A percentile compares a stretch with the other conserved stretches of the same genome.
phyloP scores from a whole-genome alignment of 2,329 filamentous ascomycete species.

The Trichoderma cornu-damae region DNA sequence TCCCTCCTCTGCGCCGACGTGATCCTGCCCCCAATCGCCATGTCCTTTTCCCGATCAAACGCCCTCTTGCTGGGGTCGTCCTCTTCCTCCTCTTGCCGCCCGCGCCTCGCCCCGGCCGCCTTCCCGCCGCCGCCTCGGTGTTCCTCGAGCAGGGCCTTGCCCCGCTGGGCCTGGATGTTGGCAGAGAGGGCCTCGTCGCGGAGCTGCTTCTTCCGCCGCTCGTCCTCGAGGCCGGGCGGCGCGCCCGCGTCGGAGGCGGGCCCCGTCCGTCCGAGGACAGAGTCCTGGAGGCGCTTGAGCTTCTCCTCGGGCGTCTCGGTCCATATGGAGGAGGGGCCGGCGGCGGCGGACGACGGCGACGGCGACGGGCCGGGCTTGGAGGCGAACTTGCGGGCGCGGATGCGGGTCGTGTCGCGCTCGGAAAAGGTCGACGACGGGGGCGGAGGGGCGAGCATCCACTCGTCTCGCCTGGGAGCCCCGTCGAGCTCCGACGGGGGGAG shows the following conservation, averaged over 20 bases:
- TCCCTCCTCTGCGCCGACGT: constrained; percentile 69
- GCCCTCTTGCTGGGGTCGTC: constrained; percentile 86
- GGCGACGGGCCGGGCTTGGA: constrained; percentile 42
- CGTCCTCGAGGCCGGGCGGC: constrained; percentile 35
- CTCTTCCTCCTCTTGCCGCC: constrained; percentile 52
- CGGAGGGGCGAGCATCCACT: constrained; percentile 77
- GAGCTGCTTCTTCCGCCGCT: constrained; percentile 54
- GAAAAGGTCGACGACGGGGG: constrained; percentile 46
- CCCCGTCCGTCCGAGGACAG: constrained; percentile 67
- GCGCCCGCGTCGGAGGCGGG: constrained; percentile 35
- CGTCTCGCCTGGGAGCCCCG: constrained; percentile 62
- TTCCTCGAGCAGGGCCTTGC: constrained; percentile 55
- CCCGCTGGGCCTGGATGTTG: constrained; percentile 51
- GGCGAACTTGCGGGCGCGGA: constrained; percentile 77
- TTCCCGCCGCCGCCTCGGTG: constrained; percentile 37
- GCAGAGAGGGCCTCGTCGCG: constrained; percentile 43
- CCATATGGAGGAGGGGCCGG: constrained; percentile 66
- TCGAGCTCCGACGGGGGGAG: constrained; percentile 34
- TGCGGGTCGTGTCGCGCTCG: constrained; percentile 75
- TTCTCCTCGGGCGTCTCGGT: constrained; percentile 90
- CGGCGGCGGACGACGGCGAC: constrained; percentile 29
- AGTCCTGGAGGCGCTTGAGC: constrained; percentile 69
- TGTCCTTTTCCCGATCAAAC: constrained; percentile 93
- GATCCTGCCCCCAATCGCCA: constrained; percentile 69
- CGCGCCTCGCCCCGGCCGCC: constrained; percentile 46